Evolutionary conservation across 495 filamentous ascomycete genomes (phyloP).

Genomic region (Copromyces sp.): DNA sequence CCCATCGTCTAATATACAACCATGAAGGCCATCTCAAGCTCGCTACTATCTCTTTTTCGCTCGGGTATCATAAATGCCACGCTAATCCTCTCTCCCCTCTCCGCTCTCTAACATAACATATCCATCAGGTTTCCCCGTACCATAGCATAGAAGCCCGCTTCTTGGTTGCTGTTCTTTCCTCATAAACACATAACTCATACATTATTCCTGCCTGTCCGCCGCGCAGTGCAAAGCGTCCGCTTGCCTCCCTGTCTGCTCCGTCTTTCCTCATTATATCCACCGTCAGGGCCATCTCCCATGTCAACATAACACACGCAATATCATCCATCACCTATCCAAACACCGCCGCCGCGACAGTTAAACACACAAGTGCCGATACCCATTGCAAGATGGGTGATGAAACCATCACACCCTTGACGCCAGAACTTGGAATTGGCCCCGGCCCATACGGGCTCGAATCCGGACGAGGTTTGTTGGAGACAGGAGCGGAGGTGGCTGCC

Average conservation of each 20-base stretch:
- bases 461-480: neutral
- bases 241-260: neutral
- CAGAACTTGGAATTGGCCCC: neutral
- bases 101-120: neutral
- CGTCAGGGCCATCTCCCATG: neutral
- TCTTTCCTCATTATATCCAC: neutral
- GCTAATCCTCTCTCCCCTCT: neutral
- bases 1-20: neutral
- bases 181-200: neutral
- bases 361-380: neutral
- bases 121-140: neutral
- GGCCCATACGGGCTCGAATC: neutral
- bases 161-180: neutral
- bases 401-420: neutral
- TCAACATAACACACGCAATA: neutral
- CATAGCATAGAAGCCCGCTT: neutral
- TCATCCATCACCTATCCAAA: neutral
- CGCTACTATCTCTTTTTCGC: neutral
- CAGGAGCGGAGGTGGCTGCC: neutral
- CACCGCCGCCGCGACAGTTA: neutral
- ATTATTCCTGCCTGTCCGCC: neutral
- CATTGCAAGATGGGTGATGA: neutral
- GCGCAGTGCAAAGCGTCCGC: neutral
- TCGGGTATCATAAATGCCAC: neutral
- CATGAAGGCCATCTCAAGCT: neutral